phyloP scores from a whole-genome alignment of 2,329 filamentous ascomycete species.

The Xylariaceae sp. region DNA sequence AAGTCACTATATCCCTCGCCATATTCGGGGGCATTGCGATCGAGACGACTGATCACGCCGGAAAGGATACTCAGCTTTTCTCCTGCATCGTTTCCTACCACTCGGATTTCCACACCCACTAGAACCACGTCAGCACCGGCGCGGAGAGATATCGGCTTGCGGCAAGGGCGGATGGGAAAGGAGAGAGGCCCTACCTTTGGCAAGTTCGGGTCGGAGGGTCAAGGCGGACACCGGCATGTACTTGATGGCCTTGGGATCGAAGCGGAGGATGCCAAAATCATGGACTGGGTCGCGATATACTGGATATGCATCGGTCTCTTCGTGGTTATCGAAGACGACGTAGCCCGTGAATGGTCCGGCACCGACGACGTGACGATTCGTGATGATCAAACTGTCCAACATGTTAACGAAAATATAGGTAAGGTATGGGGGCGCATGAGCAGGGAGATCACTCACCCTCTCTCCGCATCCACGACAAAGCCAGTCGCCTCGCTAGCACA shows the following conservation, averaged over 20 bases:
- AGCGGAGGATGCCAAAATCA: conserved; percentile 95
- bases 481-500: conserved; percentile 93
- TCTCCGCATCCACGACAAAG: conserved; percentile 93
- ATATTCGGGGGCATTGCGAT: conserved; percentile 95
- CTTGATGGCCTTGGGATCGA: conserved; percentile 92
- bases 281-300: conserved; percentile 98
- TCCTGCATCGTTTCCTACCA: conserved; percentile 96
- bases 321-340: conserved; percentile 97
- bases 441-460: conserved; percentile 36
- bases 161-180: not conserved
- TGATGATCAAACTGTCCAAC: conserved; percentile 53
- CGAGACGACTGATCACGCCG: conserved; percentile 91
- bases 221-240: conserved; percentile 89
- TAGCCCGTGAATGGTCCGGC: conserved; percentile 97
- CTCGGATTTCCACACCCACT: conserved; percentile 90
- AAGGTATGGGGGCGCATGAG: not conserved
- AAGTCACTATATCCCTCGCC: conserved; percentile 98
- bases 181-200: conserved; percentile 47
- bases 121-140: conserved; percentile 9
- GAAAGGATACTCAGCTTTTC: conserved; percentile 98
- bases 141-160: not conserved
- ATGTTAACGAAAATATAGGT: conserved; percentile 8
- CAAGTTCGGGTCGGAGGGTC: conserved; percentile 76
- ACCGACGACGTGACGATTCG: conserved; percentile 89
- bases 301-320: conserved; percentile 90